Percentiles rank a stretch among this genome's conserved stretches.
Conservation (phyloP, 2,329 filamentous ascomycete species). For the Talaromyces sp. region DNA sequence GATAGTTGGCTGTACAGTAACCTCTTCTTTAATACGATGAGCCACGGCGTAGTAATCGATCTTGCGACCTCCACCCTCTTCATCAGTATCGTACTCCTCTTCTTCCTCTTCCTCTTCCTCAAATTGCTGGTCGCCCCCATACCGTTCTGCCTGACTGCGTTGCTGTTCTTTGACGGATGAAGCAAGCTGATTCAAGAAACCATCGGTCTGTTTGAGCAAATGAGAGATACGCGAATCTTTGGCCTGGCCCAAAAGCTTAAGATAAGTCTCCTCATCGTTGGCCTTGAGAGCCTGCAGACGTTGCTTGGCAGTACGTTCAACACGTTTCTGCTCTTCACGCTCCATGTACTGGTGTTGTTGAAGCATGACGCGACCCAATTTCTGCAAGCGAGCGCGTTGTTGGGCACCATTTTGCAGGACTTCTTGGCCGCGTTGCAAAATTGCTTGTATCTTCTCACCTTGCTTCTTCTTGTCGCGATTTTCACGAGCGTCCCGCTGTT, state of each 20-base stretch:
- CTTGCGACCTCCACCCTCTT: conserved; percentile 64
- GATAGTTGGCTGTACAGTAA: conserved; percentile 74
- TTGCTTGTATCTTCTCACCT: conserved; percentile 80
- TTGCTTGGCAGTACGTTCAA: conserved; percentile 96
- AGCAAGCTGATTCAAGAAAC: conserved; percentile 92
- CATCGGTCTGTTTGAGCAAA: conserved; percentile 91
- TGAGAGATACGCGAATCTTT: conserved; percentile 99
- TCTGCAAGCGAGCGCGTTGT: conserved; percentile 71
- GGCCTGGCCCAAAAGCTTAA: conserved; percentile 94
- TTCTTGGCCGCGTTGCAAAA: conserved; percentile 75
- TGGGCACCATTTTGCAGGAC: conserved; percentile 62
- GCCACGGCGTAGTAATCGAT: conserved; percentile 99
- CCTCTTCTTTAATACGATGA: conserved; percentile 90
- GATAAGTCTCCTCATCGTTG: conserved; percentile 97
- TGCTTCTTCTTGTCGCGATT: conserved; percentile 98
- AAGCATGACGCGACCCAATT: conserved; percentile 84
- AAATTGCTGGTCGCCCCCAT: conserved; percentile 59
- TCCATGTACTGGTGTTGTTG: conserved; percentile 92
- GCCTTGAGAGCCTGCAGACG: conserved; percentile 98
- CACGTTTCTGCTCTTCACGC: conserved; percentile 97
- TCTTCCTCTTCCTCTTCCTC: conserved; percentile 62
- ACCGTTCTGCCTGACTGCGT: conserved; percentile 71
- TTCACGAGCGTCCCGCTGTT: conserved; percentile 93
- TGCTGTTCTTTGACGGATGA: conserved; percentile 93
- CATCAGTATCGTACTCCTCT: conserved; percentile 48